Percentiles rank a stretch among this genome's conserved stretches.
Conservation (phyloP, 495 filamentous ascomycete genomes). For the Echria macrotheca region DNA sequence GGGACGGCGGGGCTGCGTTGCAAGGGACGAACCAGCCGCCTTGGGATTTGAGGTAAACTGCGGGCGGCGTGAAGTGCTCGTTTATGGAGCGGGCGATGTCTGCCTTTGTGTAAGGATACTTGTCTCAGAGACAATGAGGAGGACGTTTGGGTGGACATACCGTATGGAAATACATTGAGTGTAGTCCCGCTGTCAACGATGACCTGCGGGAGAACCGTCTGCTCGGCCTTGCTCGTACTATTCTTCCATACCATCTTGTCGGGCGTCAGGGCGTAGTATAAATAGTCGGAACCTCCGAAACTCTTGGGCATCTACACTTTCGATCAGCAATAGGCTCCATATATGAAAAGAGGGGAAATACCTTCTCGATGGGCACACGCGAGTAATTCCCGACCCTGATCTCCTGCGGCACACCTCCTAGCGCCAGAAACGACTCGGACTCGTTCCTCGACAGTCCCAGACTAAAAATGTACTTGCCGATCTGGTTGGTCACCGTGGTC, state of each 20-base stretch:
- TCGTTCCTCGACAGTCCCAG: constrained; percentile 27
- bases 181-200: constrained; percentile 37
- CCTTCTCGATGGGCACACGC: constrained; percentile 22
- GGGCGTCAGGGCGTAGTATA: constrained; percentile 23
- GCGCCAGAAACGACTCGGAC: constrained; percentile 26
- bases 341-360: not conserved
- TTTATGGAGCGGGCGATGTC: constrained; percentile 39
- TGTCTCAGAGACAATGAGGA: too few species aligned
- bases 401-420: constrained; percentile 27
- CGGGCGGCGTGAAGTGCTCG: constrained; percentile 40
- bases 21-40: constrained; percentile 43
- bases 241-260: constrained; percentile 22
- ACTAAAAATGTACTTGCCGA: constrained; percentile 22
- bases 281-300: constrained; percentile 23
- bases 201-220: constrained; percentile 19
- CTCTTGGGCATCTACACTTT: constrained; percentile 9
- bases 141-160: constrained; percentile 8
- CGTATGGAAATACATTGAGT: constrained; percentile 28
- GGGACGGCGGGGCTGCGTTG: constrained; percentile 41
- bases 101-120: not conserved
- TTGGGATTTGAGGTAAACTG: constrained; percentile 17
- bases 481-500: constrained; percentile 23
- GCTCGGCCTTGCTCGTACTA: constrained; percentile 7
- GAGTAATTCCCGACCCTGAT: constrained; percentile 26
- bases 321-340: not conserved